A percentile compares a stretch with the other conserved stretches of the same genome.
Conservation (phyloP, 805 yeast species). For the Vanderwaltozyma tropicalis region DNA sequence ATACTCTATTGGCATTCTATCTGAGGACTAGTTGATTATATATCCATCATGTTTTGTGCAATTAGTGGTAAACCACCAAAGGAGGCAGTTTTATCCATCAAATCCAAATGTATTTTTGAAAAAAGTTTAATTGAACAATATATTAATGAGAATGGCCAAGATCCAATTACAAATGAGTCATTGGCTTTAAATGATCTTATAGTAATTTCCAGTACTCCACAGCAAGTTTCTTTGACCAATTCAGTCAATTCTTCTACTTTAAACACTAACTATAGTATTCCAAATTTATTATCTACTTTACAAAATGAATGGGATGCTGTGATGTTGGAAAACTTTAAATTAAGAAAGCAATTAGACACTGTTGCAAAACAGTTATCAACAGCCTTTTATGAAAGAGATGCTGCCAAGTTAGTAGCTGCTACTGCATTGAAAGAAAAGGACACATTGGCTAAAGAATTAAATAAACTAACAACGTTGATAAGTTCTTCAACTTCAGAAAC, state of each 20-base stretch:
- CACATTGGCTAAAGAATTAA: slow-evolving; percentile 56
- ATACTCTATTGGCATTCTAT: too few species aligned
- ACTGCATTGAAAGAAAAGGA: slow-evolving; percentile 66
- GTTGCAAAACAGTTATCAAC: slow-evolving; percentile 65
- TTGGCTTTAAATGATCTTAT: slow-evolving; percentile 50
- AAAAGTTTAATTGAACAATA: slow-evolving; percentile 48
- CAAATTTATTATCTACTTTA: slow-evolving; percentile 60
- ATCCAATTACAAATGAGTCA: slow-evolving; percentile 65
- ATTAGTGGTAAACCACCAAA: slow-evolving; percentile 61
- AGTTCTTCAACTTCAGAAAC: slow-evolving; percentile 16
- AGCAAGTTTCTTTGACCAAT: slow-evolving; percentile 17
- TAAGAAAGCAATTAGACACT: slow-evolving; percentile 58
- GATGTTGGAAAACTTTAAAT: slow-evolving; percentile 66
- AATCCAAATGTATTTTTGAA: slow-evolving; percentile 65
- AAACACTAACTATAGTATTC: slow-evolving; percentile 42
- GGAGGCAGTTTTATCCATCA: slow-evolving; percentile 70
- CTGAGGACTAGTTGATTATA: background rate
- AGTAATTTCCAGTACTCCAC: slow-evolving; percentile 26
- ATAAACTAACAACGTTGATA: slow-evolving; percentile 39
- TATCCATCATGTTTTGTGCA: slow-evolving; percentile 25
- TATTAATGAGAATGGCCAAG: slow-evolving; percentile 53
- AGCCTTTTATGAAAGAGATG: slow-evolving; percentile 78
- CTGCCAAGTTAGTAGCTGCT: slow-evolving; percentile 80
- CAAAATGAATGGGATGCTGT: slow-evolving; percentile 88
- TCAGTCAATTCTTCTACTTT: slow-evolving; percentile 36